These are phyloP conservation scores for Fraxinus xanthoxyloides DNA, from an alignment of 305 asterid genomes.

Conservation along the genomic window DNA sequence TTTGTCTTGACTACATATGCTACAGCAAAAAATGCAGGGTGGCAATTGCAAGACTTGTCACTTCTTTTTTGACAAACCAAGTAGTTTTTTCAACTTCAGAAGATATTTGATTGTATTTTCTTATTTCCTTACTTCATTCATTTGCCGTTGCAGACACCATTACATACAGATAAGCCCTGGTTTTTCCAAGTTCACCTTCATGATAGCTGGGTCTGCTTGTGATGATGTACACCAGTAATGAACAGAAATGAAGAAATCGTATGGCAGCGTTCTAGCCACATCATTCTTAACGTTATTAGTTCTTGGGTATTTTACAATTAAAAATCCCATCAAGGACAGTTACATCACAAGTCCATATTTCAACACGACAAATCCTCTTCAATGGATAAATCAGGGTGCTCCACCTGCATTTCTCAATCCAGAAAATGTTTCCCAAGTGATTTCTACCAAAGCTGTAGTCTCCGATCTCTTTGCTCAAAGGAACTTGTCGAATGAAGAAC, in stretches of 20 bases:
- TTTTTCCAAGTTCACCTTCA: conserved; percentile 21
- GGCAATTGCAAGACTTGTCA: background rate
- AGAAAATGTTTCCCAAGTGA: conserved; percentile 48
- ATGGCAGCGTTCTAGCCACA: conserved; percentile 53
- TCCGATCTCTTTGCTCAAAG: conserved; percentile 52
- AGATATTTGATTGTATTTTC: background rate
- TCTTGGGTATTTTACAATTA: conserved; percentile 55
- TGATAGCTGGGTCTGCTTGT: conserved; percentile 26
- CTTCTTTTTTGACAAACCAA: background rate
- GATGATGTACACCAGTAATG: conserved; percentile 39
- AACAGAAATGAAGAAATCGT: conserved; percentile 84
- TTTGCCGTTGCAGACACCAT: conserved; percentile 32
- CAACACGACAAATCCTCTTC: conserved; percentile 56
- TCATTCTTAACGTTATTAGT: conserved; percentile 64
- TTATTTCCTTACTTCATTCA: conserved; percentile 12
- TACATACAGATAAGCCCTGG: conserved; percentile 21
- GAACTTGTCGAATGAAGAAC: conserved; percentile 58
- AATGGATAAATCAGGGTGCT: conserved; percentile 61
- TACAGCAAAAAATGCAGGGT: background rate
- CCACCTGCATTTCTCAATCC: conserved; percentile 57
- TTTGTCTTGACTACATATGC: background rate
- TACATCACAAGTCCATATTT: conserved; percentile 46
- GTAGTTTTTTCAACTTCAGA: background rate
- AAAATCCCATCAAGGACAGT: conserved; percentile 58
- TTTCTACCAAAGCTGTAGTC: conserved; percentile 50